Evolutionary conservation across 1,284 basidiomycete species (phyloP).

Genomic region (Ceraceosorus guamensis): DNA sequence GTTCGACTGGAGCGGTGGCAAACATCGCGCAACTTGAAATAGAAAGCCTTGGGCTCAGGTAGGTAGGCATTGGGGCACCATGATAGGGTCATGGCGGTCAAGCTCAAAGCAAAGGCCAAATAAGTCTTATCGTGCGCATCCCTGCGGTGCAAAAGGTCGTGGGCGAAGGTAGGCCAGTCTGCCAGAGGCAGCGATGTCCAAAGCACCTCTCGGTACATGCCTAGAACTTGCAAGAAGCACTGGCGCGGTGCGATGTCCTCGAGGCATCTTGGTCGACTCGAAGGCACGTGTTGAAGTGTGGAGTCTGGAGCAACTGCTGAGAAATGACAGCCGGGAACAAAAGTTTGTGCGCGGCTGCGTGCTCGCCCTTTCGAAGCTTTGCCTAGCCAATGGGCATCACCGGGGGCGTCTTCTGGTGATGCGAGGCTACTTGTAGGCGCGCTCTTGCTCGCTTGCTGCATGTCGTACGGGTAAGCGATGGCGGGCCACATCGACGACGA

Average conservation of each 20-base stretch:
- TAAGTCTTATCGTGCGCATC: constrained; percentile 27
- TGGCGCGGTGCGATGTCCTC: constrained; percentile 31
- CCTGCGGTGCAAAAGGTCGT: constrained; percentile 24
- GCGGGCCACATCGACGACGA: too few relatives aligned
- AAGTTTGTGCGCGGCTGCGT: too few relatives aligned
- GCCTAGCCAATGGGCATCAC: too few relatives aligned
- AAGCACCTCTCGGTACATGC: constrained; percentile 30
- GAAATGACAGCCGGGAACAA: too few relatives aligned
- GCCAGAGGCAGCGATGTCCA: constrained; percentile 30
- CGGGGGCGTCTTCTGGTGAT: too few relatives aligned
- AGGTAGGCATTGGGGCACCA: constrained; percentile 26
- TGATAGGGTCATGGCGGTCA: constrained; percentile 30
- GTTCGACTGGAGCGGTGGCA: constrained; percentile 26
- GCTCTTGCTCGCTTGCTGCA: too few relatives aligned
- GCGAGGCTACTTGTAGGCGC: too few relatives aligned
- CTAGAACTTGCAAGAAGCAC: constrained; percentile 25
- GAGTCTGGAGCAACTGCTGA: too few relatives aligned
- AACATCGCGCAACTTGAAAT: constrained; percentile 26
- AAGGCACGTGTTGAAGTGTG: too few relatives aligned
- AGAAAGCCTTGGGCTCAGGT: constrained; percentile 23
- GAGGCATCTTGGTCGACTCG: constrained; percentile 18
- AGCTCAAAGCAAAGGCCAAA: constrained; percentile 26
- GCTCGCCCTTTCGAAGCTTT: too few relatives aligned
- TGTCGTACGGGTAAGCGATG: too few relatives aligned
- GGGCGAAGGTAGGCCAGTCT: constrained; percentile 22